Evolutionary conservation across 2,329 filamentous ascomycete genomes (phyloP), one percentile per base, ranked within the genome.

Genomic region (Talaromyces amestolkiae): DNA sequence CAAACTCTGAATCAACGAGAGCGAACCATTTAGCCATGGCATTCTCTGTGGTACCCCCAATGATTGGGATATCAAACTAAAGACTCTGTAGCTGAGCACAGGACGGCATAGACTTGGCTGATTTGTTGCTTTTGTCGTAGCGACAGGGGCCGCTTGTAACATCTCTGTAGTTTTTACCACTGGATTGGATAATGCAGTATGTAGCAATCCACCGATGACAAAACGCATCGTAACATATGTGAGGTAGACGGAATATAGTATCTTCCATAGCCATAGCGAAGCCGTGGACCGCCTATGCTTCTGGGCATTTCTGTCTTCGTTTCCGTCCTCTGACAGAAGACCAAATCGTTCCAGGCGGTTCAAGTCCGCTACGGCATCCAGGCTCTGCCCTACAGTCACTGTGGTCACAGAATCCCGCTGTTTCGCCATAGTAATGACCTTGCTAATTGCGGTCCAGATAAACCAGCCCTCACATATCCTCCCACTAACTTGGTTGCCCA

Each of bases 401-500:
- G 37, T 37, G 19, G 58, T 27, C 3, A 47, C 60, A 19, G 54
- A 51, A 43, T 70, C 66, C 51, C 68, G 65, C 13, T 69, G 62
- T 70, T 77, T 77, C 68, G 84, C 73, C 58, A 80, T 75, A 67
- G 84, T 82, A 66, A 86, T 84, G 67, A 90, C 78, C 74, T 94
- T 96, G 70, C 89, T 90, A 67, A 96, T 85, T 65, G 87, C 85
- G 76, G 96, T 93, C 87, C 90, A 97, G 70, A 98, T 78, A 73
- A 97, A 85, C 91, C 92, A 96, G 27, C 91, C 91, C 78, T 98
- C 89, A 70, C 91, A 92, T 47, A 91, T 84, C 76, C 90, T 96
- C 72, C 89, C 91, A 72, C 89, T 88, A 71, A 97, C 83, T 65
- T 90, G 85, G 71, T 92, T 93, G 68, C 92, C 92, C 69, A 99